A percentile compares a stretch with the other conserved stretches of the same genome.
Conservation (phyloP, 1,284 basidiomycete genomes). For the Microbotryum saponariae region DNA sequence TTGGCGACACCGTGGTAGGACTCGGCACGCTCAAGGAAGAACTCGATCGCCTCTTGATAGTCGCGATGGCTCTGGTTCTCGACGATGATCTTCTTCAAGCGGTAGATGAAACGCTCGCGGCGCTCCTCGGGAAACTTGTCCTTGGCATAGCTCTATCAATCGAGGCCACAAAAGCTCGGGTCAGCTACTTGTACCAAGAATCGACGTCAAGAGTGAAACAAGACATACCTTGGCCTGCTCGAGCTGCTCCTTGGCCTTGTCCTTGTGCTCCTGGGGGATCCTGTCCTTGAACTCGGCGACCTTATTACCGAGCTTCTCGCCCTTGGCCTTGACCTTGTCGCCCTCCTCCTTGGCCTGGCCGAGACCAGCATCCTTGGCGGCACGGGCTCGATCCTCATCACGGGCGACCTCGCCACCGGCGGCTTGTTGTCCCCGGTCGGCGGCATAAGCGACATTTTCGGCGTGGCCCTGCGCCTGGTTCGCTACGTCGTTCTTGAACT, state of each 20-base stretch:
- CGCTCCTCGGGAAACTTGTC: constrained; percentile 83
- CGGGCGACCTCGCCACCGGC: constrained; percentile 33
- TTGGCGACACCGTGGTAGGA: constrained; percentile 66
- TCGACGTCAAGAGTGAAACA: neutral
- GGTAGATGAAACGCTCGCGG: constrained; percentile 70
- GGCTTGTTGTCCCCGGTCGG: constrained; percentile 39
- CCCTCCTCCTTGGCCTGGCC: constrained; percentile 40
- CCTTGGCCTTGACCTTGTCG: constrained; percentile 44
- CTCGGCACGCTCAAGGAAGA: constrained; percentile 43
- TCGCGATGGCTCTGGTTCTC: constrained; percentile 89
- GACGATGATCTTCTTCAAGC: constrained; percentile 75
- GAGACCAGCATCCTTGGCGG: constrained; percentile 18
- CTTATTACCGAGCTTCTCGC: constrained; percentile 49
- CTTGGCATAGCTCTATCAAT: constrained; percentile 52
- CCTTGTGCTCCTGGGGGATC: constrained; percentile 57
- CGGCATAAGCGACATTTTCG: constrained; percentile 29
- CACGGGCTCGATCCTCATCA: constrained; percentile 30
- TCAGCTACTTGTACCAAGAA: neutral
- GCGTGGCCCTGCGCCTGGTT: constrained; percentile 23
- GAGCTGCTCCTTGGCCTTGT: constrained; percentile 47
- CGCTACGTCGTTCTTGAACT: constrained; percentile 23
- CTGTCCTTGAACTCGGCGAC: constrained; percentile 50
- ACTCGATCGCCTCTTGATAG: constrained; percentile 56
- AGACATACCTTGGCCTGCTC: constrained; percentile 44
- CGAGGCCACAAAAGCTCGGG: neutral